Conservation (phyloP, 768 basidiomycete genomes). For the Psilocybe cubensis region DNA sequence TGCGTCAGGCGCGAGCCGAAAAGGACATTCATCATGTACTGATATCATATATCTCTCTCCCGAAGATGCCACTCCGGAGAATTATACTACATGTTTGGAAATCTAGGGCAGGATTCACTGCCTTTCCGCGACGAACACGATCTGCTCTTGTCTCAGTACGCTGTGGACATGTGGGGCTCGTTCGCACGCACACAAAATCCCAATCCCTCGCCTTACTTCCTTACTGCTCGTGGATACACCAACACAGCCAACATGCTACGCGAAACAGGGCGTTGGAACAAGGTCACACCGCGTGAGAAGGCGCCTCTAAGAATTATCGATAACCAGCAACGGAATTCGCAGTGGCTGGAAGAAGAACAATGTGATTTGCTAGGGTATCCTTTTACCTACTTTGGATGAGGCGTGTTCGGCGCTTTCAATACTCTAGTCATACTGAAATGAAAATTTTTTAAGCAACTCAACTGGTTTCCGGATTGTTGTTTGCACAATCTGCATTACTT, state of each 20-base stretch:
- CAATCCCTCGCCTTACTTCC: slow-evolving; percentile 44
- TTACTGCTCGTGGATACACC: slow-evolving; percentile 45
- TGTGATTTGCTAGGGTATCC: slow-evolving; percentile 39
- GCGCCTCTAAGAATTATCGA: slow-evolving; percentile 35
- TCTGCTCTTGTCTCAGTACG: slow-evolving; percentile 45
- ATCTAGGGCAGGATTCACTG: slow-evolving; percentile 36
- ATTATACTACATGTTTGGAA: slow-evolving; percentile 32
- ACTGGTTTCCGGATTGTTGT: no score
- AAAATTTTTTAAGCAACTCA: no score
- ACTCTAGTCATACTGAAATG: no score
- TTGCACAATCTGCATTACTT: no score
- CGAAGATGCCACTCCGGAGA: slow-evolving; percentile 34
- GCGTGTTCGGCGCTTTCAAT: no score
- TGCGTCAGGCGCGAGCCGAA: neutral
- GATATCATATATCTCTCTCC: neutral
- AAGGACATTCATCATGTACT: neutral
- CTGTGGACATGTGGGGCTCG: slow-evolving; percentile 46
- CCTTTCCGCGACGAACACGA: slow-evolving; percentile 52
- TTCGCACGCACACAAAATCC: slow-evolving; percentile 51
- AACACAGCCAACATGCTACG: slow-evolving; percentile 33
- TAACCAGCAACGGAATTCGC: slow-evolving; percentile 31
- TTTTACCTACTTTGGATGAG: slow-evolving; percentile 12
- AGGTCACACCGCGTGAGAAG: slow-evolving; percentile 27
- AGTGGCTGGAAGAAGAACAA: slow-evolving; percentile 40
- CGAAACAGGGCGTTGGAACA: slow-evolving; percentile 34